phyloP scores from a whole-genome alignment of 2,329 filamentous ascomycete genomes.

The Sphaceloma murrayae region DNA sequence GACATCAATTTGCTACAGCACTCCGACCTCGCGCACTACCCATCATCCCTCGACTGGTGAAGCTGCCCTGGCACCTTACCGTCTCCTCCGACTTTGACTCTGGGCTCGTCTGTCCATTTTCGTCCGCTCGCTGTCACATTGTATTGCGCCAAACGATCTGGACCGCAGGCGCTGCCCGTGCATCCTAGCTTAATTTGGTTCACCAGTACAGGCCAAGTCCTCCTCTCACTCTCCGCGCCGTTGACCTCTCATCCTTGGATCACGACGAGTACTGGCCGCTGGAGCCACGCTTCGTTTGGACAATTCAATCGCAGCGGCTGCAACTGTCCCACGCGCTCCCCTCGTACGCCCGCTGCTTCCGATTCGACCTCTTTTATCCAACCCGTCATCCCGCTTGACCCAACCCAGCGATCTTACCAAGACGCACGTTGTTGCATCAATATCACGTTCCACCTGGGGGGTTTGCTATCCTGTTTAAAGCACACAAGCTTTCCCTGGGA shows the following conservation, averaged over 20 bases:
- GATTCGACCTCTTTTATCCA: slow-evolving; percentile 6
- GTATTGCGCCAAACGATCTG: slow-evolving; percentile 3
- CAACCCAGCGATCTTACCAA: not conserved
- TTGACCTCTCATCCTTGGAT: not conserved
- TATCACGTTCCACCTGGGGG: slow-evolving; percentile 5
- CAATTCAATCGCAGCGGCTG: slow-evolving; percentile 13
- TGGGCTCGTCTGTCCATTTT: no score
- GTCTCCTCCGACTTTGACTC: no score
- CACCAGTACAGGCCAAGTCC: not conserved
- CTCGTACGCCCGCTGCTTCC: not conserved
- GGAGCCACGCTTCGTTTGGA: slow-evolving; percentile 1
- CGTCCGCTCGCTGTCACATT: no score
- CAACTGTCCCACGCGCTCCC: slow-evolving; percentile 15
- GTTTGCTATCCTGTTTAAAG: slow-evolving; percentile 1
- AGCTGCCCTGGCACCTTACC: no score
- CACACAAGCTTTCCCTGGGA: slow-evolving; percentile 11
- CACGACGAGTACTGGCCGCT: slow-evolving; percentile 11
- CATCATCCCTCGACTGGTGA: not conserved
- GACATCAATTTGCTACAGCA: slow-evolving; percentile 8
- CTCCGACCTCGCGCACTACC: slow-evolving; percentile 13
- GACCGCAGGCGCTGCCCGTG: not conserved
- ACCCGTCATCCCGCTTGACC: not conserved
- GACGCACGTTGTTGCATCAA: not conserved
- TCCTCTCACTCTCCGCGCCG: slow-evolving; percentile 1
- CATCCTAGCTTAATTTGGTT: slow-evolving; percentile 6